Base-by-base conservation (phyloP, 306 rosid species). In the Lathyrus sativus region DNA sequence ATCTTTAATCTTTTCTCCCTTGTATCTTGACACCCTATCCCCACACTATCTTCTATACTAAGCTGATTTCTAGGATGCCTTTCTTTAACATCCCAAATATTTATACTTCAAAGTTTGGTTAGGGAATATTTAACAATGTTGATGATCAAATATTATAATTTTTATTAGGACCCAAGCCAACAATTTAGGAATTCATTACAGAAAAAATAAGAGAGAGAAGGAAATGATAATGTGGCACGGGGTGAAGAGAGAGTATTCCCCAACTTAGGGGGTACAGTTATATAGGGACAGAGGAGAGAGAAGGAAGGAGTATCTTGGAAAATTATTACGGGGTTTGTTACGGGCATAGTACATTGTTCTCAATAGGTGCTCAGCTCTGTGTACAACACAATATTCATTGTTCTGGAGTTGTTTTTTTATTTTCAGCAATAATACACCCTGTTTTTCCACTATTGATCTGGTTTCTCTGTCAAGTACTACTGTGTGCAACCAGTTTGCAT, bases 21-120 rank as follows among this genome's bases (percentile, higher is more conserved):
- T 37, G 18, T 39, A 41, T 63, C 33, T 19, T 67, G 15, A 22
- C 31, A 18, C 51, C 22, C 5, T 24, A 42, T 62, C 43, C 51
- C 45, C 71, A 64, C 73, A 38, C 28, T 57, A 11, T 57, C 65
- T 56, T 66, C 56, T 39, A 9, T 26, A 14, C 18, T 51, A 54
- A 39, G 38, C n/a, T 46, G 38, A 14, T 18, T 56, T 61, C 55
- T 71, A 57, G 68, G 31, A 35, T 38, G 12, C 26, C 67, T 81
- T 68, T 62, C 33, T 18, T 41, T 48, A 58, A 41, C 11, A 54
- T 29, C 24, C 65, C 44, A 26, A 15, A 15, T 41, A 48, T 67
- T 67, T 72, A 55, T 29, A 31, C n/a, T 43, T 28, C 37, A 46
- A 68, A 62, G 60, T 46, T 51, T 68, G 62, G 48, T 70, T 68